A percentile compares a stretch with the other conserved stretches of the same genome.
Conservation (phyloP, 2,329 filamentous ascomycete genomes). For the Colletotrichum sp. region DNA sequence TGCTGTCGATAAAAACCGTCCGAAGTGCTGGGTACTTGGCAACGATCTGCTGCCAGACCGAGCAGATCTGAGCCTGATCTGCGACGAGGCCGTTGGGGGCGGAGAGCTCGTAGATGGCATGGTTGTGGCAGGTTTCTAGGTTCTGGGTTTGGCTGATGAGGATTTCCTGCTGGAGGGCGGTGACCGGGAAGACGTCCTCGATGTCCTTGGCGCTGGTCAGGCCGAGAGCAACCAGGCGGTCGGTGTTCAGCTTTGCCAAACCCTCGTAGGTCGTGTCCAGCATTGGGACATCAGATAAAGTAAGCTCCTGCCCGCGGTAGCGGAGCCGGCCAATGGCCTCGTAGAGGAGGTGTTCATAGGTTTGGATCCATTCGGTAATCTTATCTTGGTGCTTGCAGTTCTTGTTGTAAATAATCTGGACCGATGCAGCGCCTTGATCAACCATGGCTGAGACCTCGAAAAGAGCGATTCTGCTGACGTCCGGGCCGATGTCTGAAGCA, state of each 20-base stretch:
- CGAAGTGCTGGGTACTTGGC: conserved; percentile 50
- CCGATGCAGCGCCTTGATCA: conserved; percentile 47
- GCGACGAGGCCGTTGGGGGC: conserved; percentile 39
- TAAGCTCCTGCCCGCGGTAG: conserved; percentile 50
- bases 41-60: conserved; percentile 55
- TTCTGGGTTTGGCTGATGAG: conserved; percentile 49
- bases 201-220: conserved; percentile 49
- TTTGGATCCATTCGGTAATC: conserved; percentile 51
- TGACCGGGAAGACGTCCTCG: conserved; percentile 54
- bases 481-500: conserved; percentile 48
- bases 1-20: conserved; percentile 57
- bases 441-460: conserved; percentile 57
- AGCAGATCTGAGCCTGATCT: conserved; percentile 50
- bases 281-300: conserved; percentile 53
- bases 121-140: conserved; percentile 46
- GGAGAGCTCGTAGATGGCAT: conserved; percentile 53
- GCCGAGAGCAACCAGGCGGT: conserved; percentile 44
- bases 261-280: conserved; percentile 52
- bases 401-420: conserved; percentile 51
- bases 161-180: conserved; percentile 53
- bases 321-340: conserved; percentile 48
- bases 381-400: conserved; percentile 44
- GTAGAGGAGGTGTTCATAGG: conserved; percentile 50
- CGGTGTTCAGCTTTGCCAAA: conserved; percentile 46
- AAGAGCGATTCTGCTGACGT: conserved; percentile 52